Base-by-base conservation (phyloP, 768 basidiomycete species). In the button mushroom (Agaricus bisporus) region DNA sequence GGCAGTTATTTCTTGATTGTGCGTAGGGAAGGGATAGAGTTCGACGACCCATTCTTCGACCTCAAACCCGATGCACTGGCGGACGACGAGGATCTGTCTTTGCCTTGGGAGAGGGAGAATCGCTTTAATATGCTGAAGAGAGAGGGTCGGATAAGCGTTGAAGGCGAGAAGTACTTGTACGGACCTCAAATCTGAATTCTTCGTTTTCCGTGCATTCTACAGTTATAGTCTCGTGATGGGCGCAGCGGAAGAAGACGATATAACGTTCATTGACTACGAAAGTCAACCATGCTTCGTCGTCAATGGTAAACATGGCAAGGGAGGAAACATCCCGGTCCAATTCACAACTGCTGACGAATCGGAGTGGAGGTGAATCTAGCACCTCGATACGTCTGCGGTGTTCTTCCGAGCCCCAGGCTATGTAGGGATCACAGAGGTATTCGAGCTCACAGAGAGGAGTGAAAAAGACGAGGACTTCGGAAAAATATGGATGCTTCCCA, bases 21-120 rank as follows among this genome's bases (percentile, higher is more conserved):
- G 28, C 6, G 15, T 28, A 20, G 53, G 53, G 46, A 54, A 54
- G 28, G 46, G 38, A n/a, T 54, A 54, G 29, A 54, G 28, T n/a
- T 54, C 53, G 18, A 48, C 41, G 5, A 48, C 41, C 53, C 53
- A 54, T 42, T 42, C 47, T 42, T 54, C 53, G 29, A 9, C 9
- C 3, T 32, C 38, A 12, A 35, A 2, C 5, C 11, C n/a, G 29
- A 42, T 26, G 18, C 29, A 38, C n/a, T 54, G 46, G 35, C 83
- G 80, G 43, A 82, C 70, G 49, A 82, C 68, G 18, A 85, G 66
- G 11, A 85, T 64, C 49, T 79, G 71, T 8, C 68, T 65, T 61
- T 84, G 82, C 12, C 68, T 64, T 2, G 81, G 80, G 35, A 82
- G 61, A 22, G 77, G 70, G 28, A 80, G 76, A 46, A 81, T 65